These are phyloP conservation scores for Scutellaria minor DNA, from an alignment of 257 asterid genomes.

Conservation along the genomic window DNA sequence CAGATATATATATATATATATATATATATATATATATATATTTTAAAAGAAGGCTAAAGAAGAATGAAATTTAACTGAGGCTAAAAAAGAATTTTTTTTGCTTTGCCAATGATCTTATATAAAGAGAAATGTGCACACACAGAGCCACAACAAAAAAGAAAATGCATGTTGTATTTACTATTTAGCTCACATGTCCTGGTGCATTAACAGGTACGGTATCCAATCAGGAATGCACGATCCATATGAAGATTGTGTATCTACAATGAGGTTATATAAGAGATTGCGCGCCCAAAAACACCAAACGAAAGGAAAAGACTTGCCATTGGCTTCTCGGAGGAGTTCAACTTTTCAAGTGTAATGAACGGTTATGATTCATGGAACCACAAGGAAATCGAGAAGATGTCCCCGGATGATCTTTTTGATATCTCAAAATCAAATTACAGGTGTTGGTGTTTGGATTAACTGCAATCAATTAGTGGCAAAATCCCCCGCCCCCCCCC, in stretches of 20 bases:
- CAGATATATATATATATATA: too few relatives aligned
- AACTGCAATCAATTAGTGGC: conserved; percentile 5
- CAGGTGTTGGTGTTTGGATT: conserved; percentile 65
- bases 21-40: too few relatives aligned
- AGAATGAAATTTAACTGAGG: too few relatives aligned
- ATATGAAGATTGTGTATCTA: conserved; percentile 54
- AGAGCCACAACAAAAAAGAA: background rate
- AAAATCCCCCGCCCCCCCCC: too few relatives aligned
- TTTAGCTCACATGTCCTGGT: conserved; percentile 7
- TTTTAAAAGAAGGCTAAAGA: too few relatives aligned
- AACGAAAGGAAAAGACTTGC: conserved; percentile 19
- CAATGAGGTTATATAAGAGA: conserved; percentile 57
- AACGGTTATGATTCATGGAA: conserved; percentile 36
- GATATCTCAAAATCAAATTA: conserved; percentile 54
- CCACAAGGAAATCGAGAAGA: conserved; percentile 37
- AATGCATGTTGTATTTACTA: background rate
- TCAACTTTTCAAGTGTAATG: conserved; percentile 6
- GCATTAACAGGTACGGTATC: conserved; percentile 49
- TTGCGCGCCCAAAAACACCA: conserved; percentile 53
- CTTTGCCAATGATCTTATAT: too few relatives aligned
- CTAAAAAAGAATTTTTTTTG: too few relatives aligned
- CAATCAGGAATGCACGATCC: conserved; percentile 58
- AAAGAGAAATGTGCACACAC: too few relatives aligned
- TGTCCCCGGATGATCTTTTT: conserved; percentile 53
- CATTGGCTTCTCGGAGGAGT: conserved; percentile 25